These are phyloP conservation scores for Cryphonectria nitschkei DNA, from an alignment of 2,329 filamentous ascomycete genomes.

Conservation along the genomic window DNA sequence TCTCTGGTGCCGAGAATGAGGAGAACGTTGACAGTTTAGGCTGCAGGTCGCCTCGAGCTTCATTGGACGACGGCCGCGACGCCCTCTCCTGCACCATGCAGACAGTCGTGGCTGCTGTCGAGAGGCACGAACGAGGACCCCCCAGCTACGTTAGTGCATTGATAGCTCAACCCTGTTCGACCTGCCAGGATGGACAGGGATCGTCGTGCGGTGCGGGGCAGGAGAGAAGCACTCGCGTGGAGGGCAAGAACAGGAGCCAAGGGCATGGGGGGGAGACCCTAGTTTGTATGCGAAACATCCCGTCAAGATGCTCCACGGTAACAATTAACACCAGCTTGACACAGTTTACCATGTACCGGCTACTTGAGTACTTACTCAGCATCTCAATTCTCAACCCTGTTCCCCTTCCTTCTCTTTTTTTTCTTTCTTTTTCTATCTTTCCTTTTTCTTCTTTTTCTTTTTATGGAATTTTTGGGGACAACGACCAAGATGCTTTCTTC, in stretches of 20 bases:
- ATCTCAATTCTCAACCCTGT: not conserved
- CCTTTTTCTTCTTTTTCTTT: too few relatives aligned
- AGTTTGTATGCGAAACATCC: not conserved
- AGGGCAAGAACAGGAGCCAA: not conserved
- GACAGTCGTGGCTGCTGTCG: conserved; percentile 30
- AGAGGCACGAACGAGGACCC: conserved; percentile 22
- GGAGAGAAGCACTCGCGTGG: not conserved
- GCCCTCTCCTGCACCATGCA: conserved; percentile 29
- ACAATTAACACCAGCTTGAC: not conserved
- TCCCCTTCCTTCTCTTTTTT: not conserved
- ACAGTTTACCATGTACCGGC: not conserved
- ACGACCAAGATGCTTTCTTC: too few relatives aligned
- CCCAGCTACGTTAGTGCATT: not conserved
- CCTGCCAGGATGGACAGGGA: conserved; percentile 1
- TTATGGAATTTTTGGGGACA: too few relatives aligned
- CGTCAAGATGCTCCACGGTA: not conserved
- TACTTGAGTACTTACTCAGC: not conserved
- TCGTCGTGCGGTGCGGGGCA: not conserved
- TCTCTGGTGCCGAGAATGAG: conserved; percentile 17
- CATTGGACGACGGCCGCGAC: conserved; percentile 24
- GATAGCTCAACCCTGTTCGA: not conserved
- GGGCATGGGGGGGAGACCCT: not conserved
- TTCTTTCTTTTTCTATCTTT: too few relatives aligned
- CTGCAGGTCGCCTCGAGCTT: conserved; percentile 14
- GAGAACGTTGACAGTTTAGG: conserved; percentile 21